A percentile compares a stretch with the other conserved stretches of the same genome.
Evolutionary conservation across 352 stramenopile species (phyloP).

Genomic region (Pythium vanterpoolii): DNA sequence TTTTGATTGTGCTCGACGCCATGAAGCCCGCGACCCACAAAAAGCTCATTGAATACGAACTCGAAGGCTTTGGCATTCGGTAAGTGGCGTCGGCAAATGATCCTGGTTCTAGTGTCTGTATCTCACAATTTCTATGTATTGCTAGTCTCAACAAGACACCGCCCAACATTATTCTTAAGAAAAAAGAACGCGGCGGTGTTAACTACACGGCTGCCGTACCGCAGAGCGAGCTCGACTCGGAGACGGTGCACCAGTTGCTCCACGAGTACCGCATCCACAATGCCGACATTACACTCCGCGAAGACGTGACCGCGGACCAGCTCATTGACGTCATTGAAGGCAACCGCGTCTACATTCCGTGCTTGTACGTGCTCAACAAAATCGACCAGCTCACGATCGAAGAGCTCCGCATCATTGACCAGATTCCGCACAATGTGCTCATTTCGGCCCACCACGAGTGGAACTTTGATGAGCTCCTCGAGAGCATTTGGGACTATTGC

Average conservation of each 20-base stretch:
- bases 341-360: conserved; percentile 98
- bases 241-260: conserved; percentile 94
- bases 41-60: conserved; percentile 98
- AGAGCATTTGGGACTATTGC: conserved; percentile 98
- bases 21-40: conserved; percentile 98
- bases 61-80: conserved; percentile 98
- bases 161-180: conserved; percentile 95
- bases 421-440: conserved; percentile 98
- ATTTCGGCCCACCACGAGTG: conserved; percentile 96
- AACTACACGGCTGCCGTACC: conserved; percentile 95
- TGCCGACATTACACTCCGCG: conserved; percentile 94
- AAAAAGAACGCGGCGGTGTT: conserved; percentile 97
- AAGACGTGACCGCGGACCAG: conserved; percentile 97
- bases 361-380: conserved; percentile 99
- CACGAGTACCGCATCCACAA: conserved; percentile 99
- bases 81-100: conserved; percentile 9
- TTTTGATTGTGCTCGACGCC: conserved; percentile 97
- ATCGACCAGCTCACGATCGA: conserved; percentile 99
- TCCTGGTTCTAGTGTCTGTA: background rate
- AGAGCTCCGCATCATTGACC: conserved; percentile 98
- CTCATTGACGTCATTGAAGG: conserved; percentile 99
- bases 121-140: background rate
- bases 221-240: conserved; percentile 91
- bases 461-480: conserved; percentile 98
- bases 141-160: conserved; percentile 94